Conservation (phyloP, 2,329 filamentous ascomycete species). For the Aspergillus hiratsukae region DNA sequence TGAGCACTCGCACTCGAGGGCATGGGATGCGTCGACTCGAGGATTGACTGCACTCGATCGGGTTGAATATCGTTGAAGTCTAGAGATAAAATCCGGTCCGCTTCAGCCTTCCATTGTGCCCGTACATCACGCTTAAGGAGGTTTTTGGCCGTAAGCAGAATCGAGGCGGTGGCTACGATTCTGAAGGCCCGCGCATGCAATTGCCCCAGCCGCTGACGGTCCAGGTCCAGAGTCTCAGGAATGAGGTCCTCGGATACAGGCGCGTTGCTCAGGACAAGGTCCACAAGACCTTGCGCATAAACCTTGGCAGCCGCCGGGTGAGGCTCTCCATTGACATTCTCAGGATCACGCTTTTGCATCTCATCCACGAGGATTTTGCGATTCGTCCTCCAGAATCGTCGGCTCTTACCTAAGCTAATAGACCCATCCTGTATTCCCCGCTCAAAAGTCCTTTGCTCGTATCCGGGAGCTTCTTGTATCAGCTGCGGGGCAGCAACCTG, state of each 20-base stretch:
- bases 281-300: conserved; percentile 57
- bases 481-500: conserved; percentile 57
- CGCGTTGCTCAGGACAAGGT: conserved; percentile 53
- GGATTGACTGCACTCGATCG: conserved; percentile 41
- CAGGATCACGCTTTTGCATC: conserved; percentile 45
- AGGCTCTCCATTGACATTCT: conserved; percentile 32
- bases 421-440: conserved; percentile 50
- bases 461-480: conserved; percentile 57
- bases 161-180: conserved; percentile 57
- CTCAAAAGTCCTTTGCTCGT: conserved; percentile 57
- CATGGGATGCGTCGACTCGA: conserved; percentile 48
- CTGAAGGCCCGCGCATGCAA: conserved; percentile 53
- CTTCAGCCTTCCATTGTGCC: conserved; percentile 60
- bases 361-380: conserved; percentile 44
- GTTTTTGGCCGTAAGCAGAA: conserved; percentile 62
- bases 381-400: conserved; percentile 50
- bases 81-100: conserved; percentile 54
- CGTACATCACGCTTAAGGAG: conserved; percentile 61
- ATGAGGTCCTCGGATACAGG: conserved; percentile 49
- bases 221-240: conserved; percentile 58
- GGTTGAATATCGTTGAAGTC: conserved; percentile 40
- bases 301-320: conserved; percentile 39
- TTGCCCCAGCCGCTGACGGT: conserved; percentile 49
- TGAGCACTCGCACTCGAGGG: conserved; percentile 42
- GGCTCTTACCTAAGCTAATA: conserved; percentile 50